Evolutionary conservation across 116 monocot genomes (phyloP).

Genomic region (Dioscorea cayenensis): DNA sequence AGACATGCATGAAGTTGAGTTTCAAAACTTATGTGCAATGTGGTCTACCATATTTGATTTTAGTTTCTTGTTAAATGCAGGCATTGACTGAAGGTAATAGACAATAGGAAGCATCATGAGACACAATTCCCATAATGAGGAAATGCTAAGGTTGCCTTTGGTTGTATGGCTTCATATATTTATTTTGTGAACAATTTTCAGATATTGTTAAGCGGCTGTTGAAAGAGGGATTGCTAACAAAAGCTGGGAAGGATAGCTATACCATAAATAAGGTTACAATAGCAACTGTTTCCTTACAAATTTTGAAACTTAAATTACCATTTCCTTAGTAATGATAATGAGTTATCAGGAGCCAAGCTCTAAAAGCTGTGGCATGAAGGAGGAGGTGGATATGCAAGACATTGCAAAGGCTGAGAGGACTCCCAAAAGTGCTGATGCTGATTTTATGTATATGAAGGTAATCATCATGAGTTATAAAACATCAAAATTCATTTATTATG

Average conservation of each 20-base stretch:
- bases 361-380: constrained; percentile 29
- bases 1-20: no score
- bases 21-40: no score
- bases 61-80: constrained; percentile 43
- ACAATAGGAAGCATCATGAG: background rate
- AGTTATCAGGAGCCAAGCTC: constrained; percentile 20
- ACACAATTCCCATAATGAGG: background rate
- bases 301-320: background rate
- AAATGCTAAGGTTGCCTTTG: background rate
- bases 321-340: background rate
- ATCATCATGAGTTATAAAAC: background rate
- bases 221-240: constrained; percentile 61
- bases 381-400: constrained; percentile 54
- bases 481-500: background rate
- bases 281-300: background rate
- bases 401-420: constrained; percentile 16
- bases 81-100: constrained; percentile 76
- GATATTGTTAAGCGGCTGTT: constrained; percentile 70
- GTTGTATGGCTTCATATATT: background rate
- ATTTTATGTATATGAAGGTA: constrained; percentile 92
- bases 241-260: constrained; percentile 69
- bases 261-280: constrained; percentile 47
- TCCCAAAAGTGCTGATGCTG: constrained; percentile 20
- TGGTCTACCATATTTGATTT: background rate
- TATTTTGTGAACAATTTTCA: constrained; percentile 17